phyloP scores from a whole-genome alignment of 306 rosid species.

The Quercus rubra region DNA sequence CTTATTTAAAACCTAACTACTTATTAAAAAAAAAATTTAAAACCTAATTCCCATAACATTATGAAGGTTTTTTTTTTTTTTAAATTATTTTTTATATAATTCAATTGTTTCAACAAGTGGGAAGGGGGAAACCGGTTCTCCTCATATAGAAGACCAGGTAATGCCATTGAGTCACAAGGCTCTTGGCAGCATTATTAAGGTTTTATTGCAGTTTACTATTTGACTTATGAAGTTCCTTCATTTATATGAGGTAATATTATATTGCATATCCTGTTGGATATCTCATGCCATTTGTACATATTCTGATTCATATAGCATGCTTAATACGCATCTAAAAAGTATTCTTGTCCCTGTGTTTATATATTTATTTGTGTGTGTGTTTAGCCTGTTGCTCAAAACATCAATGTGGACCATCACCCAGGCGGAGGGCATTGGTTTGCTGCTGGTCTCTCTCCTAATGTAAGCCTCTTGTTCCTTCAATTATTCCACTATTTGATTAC shows the following conservation, averaged over 20 bases:
- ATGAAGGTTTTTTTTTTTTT: no score
- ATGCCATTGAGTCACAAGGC: no score
- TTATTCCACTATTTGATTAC: neutral
- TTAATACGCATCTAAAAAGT: neutral
- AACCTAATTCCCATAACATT: no score
- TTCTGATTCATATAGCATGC: neutral
- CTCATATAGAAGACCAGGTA: no score
- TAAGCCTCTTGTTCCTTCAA: constrained; percentile 42
- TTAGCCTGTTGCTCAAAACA: constrained; percentile 81
- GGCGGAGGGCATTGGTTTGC: constrained; percentile 99
- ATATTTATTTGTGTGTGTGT: constrained; percentile 26
- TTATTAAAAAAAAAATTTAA: no score
- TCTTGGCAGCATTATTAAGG: neutral
- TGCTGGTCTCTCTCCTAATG: constrained; percentile 98
- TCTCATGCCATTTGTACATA: neutral
- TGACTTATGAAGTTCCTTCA: neutral
- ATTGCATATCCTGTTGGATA: neutral
- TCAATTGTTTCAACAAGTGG: no score
- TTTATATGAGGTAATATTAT: neutral
- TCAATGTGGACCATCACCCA: constrained; percentile 96
- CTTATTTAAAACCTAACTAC: no score
- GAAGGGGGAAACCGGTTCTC: no score
- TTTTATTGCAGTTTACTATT: neutral
- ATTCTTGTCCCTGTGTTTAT: constrained; percentile 19
- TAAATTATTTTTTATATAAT: no score